Percentiles rank a stretch among this genome's conserved stretches.
These are phyloP conservation scores for Penicillium sp. DNA, from an alignment of 2,329 filamentous ascomycete species.

Conservation along the genomic window DNA sequence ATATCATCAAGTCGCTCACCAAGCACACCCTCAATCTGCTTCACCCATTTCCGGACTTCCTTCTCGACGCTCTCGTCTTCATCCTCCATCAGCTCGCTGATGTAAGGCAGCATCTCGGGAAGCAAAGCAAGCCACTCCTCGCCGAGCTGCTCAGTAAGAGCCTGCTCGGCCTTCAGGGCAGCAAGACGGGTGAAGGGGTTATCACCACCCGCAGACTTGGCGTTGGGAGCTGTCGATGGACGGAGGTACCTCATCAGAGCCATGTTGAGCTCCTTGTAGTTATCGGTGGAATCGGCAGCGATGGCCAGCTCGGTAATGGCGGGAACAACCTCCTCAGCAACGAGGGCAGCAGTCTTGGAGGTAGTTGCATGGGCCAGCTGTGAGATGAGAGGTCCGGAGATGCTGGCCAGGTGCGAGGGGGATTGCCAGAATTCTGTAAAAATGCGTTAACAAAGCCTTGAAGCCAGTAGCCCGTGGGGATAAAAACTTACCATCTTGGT, in stretches of 20 bases:
- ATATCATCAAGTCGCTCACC: conserved; percentile 91
- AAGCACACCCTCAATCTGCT: conserved; percentile 82
- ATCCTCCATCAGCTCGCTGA: conserved; percentile 94
- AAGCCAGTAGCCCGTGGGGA: neutral
- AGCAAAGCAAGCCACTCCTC: conserved; percentile 92
- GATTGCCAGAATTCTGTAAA: conserved; percentile 82
- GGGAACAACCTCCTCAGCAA: conserved; percentile 64
- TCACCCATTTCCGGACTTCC: conserved; percentile 88
- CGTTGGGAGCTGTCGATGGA: conserved; percentile 47
- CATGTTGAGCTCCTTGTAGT: conserved; percentile 86
- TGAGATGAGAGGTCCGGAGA: conserved; percentile 69
- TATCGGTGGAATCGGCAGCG: conserved; percentile 80
- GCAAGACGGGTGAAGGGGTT: conserved; percentile 73
- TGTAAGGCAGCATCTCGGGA: conserved; percentile 94
- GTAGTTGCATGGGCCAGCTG: conserved; percentile 61
- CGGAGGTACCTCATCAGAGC: conserved; percentile 77
- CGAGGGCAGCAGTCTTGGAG: conserved; percentile 50
- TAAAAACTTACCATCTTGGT: conserved; percentile 69
- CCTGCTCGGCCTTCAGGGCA: conserved; percentile 79
- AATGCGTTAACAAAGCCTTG: conserved; percentile 15
- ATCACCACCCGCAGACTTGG: conserved; percentile 51
- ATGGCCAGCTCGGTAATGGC: conserved; percentile 78
- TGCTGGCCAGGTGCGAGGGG: conserved; percentile 78
- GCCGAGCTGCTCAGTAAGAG: conserved; percentile 76
- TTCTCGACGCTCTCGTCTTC: conserved; percentile 91